phyloP scores from a whole-genome alignment of 768 basidiomycete genomes.

The Phlebiopsis flavidoalba region DNA sequence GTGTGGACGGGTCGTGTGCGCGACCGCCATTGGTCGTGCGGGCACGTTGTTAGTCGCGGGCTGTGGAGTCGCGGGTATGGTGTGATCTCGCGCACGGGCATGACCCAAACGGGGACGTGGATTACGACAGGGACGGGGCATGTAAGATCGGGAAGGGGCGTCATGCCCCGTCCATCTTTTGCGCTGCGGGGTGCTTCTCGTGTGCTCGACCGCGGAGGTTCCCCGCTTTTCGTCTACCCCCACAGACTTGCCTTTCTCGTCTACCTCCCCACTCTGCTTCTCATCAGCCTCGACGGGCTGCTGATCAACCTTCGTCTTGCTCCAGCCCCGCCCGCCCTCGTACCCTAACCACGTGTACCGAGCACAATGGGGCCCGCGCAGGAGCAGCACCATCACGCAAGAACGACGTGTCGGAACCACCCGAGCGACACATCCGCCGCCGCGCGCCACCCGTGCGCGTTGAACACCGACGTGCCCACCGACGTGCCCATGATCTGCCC shows the following conservation, averaged over 20 bases:
- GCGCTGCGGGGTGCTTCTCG: not conserved
- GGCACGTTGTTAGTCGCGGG: not conserved
- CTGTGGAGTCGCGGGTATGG: not conserved
- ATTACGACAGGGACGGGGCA: not conserved
- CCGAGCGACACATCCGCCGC: constrained; percentile 58
- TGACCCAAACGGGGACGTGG: not conserved
- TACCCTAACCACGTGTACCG: constrained; percentile 62
- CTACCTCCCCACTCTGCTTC: not conserved
- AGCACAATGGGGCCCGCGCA: constrained; percentile 62
- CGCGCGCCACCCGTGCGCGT: constrained; percentile 64
- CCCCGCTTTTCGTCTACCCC: not conserved
- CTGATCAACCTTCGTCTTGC: not conserved
- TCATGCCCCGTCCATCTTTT: not conserved
- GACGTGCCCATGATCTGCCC: constrained; percentile 84
- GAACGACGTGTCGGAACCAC: constrained; percentile 48
- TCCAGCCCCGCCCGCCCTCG: constrained; percentile 39
- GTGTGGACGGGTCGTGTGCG: not conserved
- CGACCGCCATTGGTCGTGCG: not conserved
- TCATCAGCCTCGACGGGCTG: not conserved
- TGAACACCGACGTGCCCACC: constrained; percentile 67
- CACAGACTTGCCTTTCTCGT: not conserved
- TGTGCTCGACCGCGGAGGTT: not conserved
- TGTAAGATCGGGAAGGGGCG: not conserved
- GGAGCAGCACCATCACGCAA: constrained; percentile 51
- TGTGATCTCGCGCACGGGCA: not conserved